Conservation (phyloP, 2,329 filamentous ascomycete species). For the Aotearoamyces nothofagi region DNA sequence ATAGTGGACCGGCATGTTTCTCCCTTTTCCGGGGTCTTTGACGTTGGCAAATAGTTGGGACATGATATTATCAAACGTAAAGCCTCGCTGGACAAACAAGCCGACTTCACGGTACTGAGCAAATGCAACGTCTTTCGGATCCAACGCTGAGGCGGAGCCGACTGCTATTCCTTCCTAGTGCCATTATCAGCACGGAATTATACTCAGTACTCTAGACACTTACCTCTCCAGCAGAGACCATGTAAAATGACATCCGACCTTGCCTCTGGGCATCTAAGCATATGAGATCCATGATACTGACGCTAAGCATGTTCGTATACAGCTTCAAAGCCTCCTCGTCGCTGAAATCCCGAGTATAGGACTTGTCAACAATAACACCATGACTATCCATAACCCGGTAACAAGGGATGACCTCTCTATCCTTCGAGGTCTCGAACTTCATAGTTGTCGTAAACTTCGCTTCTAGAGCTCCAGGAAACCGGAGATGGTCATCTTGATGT, state of each 20-base stretch:
- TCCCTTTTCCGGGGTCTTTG: conserved; percentile 63
- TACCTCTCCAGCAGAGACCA: conserved; percentile 47
- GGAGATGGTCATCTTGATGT: conserved; percentile 14
- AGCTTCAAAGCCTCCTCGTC: conserved; percentile 45
- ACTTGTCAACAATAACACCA: conserved; percentile 64
- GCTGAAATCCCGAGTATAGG: conserved; percentile 46
- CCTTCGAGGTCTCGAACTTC: conserved; percentile 59
- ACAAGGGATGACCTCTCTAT: conserved; percentile 66
- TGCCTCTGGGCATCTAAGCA: conserved; percentile 98
- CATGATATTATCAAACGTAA: conserved; percentile 83
- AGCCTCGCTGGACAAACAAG: conserved; percentile 80
- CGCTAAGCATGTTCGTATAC: conserved; percentile 47
- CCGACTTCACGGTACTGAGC: conserved; percentile 91
- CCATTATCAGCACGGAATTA: too few species aligned
- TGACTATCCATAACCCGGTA: conserved; percentile 88
- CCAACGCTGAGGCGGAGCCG: conserved; percentile 70
- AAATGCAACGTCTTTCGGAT: conserved; percentile 79
- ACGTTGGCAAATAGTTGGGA: conserved; percentile 81
- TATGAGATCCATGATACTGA: conserved; percentile 84
- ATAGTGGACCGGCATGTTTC: conserved; percentile 98
- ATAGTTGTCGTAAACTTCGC: conserved; percentile 79
- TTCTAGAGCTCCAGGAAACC: conserved; percentile 86
- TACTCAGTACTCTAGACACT: too few species aligned
- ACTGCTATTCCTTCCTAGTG: conserved; percentile 80
- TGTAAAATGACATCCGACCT: conserved; percentile 55